Evolutionary conservation across 768 basidiomycete genomes (phyloP), one percentile per base, ranked within the genome.

Genomic region (Amanita molliuscula): DNA sequence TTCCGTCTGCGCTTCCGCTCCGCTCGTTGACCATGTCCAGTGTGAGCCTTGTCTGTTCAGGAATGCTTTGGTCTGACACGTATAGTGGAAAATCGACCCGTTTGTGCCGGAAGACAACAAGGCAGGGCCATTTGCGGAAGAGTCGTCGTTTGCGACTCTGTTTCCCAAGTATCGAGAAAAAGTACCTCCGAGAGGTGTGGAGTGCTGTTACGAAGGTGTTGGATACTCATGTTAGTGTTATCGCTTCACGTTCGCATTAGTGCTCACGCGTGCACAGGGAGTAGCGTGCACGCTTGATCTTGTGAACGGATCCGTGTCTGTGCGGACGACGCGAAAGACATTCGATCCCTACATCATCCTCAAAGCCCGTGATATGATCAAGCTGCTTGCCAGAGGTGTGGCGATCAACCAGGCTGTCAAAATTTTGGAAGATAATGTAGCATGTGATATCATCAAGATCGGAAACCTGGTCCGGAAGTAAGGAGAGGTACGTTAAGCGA

Each of bases 81-180:
- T 33, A 7, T 56, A 88, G 84, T 99, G 96, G 96, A 88, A 88
- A 68, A 68, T 98, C 44, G 85, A 94, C 23, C 66, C 83, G 5
- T 97, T 97, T 66, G 62, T 72, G 52, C 72, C 76, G 4, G 65
- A 63, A 35, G 88, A 95, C 66, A 90, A 90, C 67, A 84, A 82
- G 59, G 82, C 77, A 11, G 87, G 88, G 0, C 73, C 87, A 2
- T 92, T 99, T 68, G 75, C 82, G 1, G 95, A 98, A 65, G 96
- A 99, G 71, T 96, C 93, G 3, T 95, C 92, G 0, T 99, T 98
- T 60, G 95, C 95, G 8, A 95, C 96, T 1, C 78, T 99, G 8
- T 99, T 99, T 67, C 96, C 96, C 10, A 98, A 96, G 67, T 98
- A 98, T 63, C 80, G 96, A 57, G 96, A 99, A 77, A 77, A 92